These are phyloP conservation scores for Capsicum baccatum DNA, from an alignment of 257 asterid genomes.

Conservation along the genomic window DNA sequence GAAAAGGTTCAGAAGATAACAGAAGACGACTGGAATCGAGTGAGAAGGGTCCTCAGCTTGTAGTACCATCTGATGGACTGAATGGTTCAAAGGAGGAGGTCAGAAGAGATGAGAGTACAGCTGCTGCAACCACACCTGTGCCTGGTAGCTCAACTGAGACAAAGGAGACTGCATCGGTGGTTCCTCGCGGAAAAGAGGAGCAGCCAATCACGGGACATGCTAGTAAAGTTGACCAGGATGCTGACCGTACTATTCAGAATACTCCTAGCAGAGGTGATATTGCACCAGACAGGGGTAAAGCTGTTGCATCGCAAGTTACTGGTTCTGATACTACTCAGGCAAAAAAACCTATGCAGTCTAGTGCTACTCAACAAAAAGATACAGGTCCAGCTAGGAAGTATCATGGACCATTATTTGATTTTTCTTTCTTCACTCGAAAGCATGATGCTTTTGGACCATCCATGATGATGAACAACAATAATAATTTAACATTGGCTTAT, in stretches of 20 bases:
- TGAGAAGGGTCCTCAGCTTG: conserved; percentile 64
- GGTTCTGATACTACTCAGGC: conserved; percentile 62
- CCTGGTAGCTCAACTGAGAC: conserved; percentile 46
- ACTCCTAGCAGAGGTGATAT: conserved; percentile 60
- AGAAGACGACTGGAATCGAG: conserved; percentile 49
- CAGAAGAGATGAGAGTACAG: conserved; percentile 54
- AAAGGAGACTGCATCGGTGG: conserved; percentile 61
- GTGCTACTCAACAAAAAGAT: conserved; percentile 73
- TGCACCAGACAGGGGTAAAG: conserved; percentile 79
- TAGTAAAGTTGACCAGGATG: conserved; percentile 65
- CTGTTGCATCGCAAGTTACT: conserved; percentile 56
- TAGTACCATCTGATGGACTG: conserved; percentile 48
- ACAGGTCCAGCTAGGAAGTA: conserved; percentile 75
- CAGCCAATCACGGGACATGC: conserved; percentile 55
- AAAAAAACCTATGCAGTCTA: conserved; percentile 68
- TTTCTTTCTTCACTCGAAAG: conserved; percentile 93
- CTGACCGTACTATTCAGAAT: conserved; percentile 56
- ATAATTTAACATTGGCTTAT: conserved; percentile 74
- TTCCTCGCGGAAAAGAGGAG: conserved; percentile 72
- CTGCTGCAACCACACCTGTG: conserved; percentile 46
- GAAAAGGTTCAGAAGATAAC: conserved; percentile 59
- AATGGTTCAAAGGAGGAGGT: conserved; percentile 58
- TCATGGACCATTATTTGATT: conserved; percentile 97
- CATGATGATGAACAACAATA: conserved; percentile 69
- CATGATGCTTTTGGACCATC: conserved; percentile 85